Percentiles rank a stretch among this genome's conserved stretches.
Evolutionary conservation across 2,329 filamentous ascomycete genomes (phyloP).

Genomic region (Colletotrichum orchidophilum): DNA sequence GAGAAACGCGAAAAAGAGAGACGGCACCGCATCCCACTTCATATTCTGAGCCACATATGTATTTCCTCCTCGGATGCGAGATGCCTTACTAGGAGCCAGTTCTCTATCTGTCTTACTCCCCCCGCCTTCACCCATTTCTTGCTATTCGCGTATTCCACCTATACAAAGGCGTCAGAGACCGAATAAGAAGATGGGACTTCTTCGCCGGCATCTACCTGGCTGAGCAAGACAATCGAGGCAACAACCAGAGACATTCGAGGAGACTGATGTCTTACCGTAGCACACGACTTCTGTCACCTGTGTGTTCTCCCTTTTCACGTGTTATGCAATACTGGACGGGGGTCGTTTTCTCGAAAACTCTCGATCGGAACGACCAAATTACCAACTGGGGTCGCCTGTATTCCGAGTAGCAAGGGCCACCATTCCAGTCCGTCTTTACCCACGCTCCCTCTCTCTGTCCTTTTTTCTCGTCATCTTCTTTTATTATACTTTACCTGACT

Average conservation of each 20-base stretch:
- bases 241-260: conserved; percentile 5
- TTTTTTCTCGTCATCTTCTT: background rate
- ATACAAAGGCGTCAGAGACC: background rate
- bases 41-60: background rate
- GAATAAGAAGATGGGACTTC: background rate
- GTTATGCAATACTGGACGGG: background rate
- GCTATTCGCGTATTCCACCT: background rate
- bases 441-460: background rate
- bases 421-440: background rate
- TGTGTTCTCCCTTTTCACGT: background rate
- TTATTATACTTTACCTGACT: background rate
- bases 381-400: background rate
- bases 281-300: background rate
- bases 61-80: background rate
- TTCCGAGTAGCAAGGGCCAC: background rate
- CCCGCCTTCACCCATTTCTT: no score
- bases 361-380: background rate
- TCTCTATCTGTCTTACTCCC: no score
- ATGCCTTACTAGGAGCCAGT: background rate
- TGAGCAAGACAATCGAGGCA: background rate
- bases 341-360: background rate
- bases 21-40: background rate
- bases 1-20: background rate
- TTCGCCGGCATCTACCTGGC: background rate
- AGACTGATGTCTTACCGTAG: background rate